Evolutionary conservation across 148 eudicot species (phyloP).

Genomic region (Diospyros lotus): DNA sequence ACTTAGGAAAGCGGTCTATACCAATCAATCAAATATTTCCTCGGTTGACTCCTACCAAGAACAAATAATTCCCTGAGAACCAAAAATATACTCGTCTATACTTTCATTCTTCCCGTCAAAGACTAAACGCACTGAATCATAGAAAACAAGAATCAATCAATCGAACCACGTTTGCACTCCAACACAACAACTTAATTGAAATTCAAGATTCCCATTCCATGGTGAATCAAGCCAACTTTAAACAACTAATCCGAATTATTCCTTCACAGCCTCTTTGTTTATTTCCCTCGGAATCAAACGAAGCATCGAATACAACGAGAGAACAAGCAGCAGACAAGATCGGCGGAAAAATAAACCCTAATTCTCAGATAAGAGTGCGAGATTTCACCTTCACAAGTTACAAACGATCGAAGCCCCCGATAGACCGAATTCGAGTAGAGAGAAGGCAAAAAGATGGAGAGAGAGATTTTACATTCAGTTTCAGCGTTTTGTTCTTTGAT

Average conservation of each 20-base stretch:
- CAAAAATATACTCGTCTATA: not conserved
- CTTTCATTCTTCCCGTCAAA: not conserved
- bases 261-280: not conserved
- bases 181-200: not conserved
- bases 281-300: not conserved
- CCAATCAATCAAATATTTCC: not conserved
- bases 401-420: not conserved
- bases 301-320: not conserved
- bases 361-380: not conserved
- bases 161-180: not conserved
- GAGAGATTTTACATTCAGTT: not conserved
- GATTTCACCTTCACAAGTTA: not conserved
- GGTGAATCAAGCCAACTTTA: not conserved
- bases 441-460: not conserved
- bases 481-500: not conserved
- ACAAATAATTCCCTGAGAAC: not conserved
- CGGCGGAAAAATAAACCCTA: slow-evolving; percentile 3
- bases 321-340: not conserved
- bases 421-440: not conserved
- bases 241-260: not conserved
- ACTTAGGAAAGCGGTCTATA: not conserved
- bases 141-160: not conserved
- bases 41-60: not conserved
- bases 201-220: not conserved
- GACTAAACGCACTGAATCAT: not conserved